Conservation (phyloP, 371 early-diverging fungal genomes). For the Mucor indicus region DNA sequence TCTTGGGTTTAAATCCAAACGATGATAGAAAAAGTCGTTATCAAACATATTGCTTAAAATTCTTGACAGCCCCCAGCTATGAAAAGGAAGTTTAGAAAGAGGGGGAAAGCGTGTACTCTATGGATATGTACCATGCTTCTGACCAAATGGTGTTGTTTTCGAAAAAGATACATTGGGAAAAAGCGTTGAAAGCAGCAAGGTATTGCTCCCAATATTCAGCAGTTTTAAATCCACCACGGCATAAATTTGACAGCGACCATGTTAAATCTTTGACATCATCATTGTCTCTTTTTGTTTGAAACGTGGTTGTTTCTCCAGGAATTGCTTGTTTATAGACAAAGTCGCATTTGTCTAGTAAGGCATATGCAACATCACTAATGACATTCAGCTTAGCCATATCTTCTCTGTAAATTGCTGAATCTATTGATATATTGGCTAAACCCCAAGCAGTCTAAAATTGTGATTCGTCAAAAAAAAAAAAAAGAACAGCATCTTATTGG, state of each 20-base stretch:
- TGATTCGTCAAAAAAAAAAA: too few species aligned
- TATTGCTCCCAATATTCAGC: constrained; percentile 21
- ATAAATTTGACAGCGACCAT: constrained; percentile 23
- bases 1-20: constrained; percentile 1
- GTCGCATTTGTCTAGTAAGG: constrained; percentile 5
- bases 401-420: constrained; percentile 20
- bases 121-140: constrained; percentile 41
- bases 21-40: constrained; percentile 9
- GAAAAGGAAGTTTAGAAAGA: too few species aligned
- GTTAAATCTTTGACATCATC: constrained; percentile 17
- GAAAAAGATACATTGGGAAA: constrained; percentile 29
- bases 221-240: constrained; percentile 21
- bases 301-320: too few species aligned
- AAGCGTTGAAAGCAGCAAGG: constrained; percentile 31
- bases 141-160: constrained; percentile 33
- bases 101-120: too few species aligned
- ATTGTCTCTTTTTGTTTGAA: too few species aligned
- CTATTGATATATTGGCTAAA: constrained; percentile 19
- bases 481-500: too few species aligned
- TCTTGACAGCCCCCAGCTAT: constrained; percentile 49
- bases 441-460: constrained; percentile 23
- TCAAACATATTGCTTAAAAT: constrained; percentile 42
- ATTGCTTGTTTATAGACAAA: neutral
- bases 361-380: constrained; percentile 10
- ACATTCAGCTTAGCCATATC: constrained; percentile 10